phyloP scores from a whole-genome alignment of 371 early-diverging fungal genomes.

The Capillidium rhysosporum region DNA sequence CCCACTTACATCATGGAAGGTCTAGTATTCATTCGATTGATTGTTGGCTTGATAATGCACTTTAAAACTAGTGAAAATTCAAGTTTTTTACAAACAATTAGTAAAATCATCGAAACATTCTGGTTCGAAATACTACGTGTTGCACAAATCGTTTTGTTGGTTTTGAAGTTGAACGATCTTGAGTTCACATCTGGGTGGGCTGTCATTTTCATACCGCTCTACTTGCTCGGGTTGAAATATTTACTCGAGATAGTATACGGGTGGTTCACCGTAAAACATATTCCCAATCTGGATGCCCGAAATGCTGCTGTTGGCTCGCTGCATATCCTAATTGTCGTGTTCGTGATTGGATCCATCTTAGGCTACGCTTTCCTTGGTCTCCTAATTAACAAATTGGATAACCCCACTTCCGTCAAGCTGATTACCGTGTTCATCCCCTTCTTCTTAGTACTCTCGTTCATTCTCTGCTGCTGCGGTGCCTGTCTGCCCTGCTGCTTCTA shows the following conservation, averaged over 20 bases:
- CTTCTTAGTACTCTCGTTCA: slow-evolving; percentile 43
- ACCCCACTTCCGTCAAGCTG: slow-evolving; percentile 21
- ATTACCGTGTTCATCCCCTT: slow-evolving; percentile 54
- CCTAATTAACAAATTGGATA: slow-evolving; percentile 38
- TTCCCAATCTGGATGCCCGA: slow-evolving; percentile 25
- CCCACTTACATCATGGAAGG: slow-evolving; percentile 50
- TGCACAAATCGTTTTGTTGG: slow-evolving; percentile 31
- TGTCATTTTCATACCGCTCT: slow-evolving; percentile 59
- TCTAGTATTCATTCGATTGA: slow-evolving; percentile 17
- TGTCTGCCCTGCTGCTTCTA: slow-evolving; percentile 35
- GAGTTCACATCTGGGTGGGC: slow-evolving; percentile 31
- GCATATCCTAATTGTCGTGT: slow-evolving; percentile 22
- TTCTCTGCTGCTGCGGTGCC: slow-evolving; percentile 50
- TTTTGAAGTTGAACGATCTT: slow-evolving; percentile 29
- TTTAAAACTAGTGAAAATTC: background rate
- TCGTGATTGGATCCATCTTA: slow-evolving; percentile 27
- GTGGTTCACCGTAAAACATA: slow-evolving; percentile 19
- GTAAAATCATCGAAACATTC: slow-evolving; percentile 17
- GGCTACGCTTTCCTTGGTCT: slow-evolving; percentile 51
- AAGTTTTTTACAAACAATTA: slow-evolving; percentile 6
- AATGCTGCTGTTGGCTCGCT: slow-evolving; percentile 24
- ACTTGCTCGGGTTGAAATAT: slow-evolving; percentile 38
- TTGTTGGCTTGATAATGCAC: slow-evolving; percentile 9
- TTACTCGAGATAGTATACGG: slow-evolving; percentile 22
- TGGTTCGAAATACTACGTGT: slow-evolving; percentile 36